Conservation (phyloP, 768 basidiomycete genomes). For the Russula sp. region DNA sequence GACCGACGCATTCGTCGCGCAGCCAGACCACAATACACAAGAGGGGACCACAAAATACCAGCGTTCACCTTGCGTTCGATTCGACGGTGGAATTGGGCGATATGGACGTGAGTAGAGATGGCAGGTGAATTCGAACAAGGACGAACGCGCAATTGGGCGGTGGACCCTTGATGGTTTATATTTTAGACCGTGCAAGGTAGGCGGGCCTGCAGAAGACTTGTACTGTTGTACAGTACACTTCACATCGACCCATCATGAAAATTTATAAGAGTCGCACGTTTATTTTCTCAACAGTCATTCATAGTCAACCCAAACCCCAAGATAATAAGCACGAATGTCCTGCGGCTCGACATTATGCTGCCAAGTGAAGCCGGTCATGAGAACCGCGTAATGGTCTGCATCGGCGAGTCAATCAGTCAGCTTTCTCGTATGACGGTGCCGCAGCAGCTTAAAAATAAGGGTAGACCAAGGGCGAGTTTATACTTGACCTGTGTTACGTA, state of each 20-base stretch:
- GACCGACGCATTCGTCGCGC: background rate
- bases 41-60: background rate
- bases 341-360: constrained; percentile 42
- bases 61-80: background rate
- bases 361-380: constrained; percentile 60
- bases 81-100: background rate
- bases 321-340: constrained; percentile 61
- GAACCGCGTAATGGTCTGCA: constrained; percentile 64
- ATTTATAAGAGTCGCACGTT: background rate
- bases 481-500: constrained; percentile 81
- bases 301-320: constrained; percentile 67
- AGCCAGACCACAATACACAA: background rate
- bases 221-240: background rate
- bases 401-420: background rate
- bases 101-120: background rate
- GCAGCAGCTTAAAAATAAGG: background rate
- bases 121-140: background rate
- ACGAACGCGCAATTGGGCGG: background rate
- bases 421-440: background rate
- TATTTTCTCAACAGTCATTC: constrained; percentile 50
- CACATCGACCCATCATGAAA: background rate
- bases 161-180: background rate
- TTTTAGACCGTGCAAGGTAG: background rate
- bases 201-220: background rate
- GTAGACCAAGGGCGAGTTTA: background rate